Conservation (phyloP, 768 basidiomycete species). For the Suillus subaureus region DNA sequence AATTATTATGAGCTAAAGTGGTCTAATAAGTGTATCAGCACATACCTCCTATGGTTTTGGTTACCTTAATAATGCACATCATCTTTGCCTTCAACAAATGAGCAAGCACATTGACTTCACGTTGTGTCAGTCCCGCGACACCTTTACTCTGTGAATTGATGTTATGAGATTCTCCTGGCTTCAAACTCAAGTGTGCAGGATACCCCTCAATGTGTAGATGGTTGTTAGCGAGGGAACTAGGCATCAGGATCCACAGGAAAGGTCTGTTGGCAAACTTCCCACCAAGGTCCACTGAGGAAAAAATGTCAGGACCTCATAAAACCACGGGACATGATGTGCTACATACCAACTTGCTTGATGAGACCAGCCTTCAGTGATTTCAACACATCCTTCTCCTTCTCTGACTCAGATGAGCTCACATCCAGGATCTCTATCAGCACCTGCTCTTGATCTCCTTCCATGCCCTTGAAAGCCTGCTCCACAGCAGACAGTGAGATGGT, state of each 20-base stretch:
- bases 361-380: not conserved
- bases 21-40: not conserved
- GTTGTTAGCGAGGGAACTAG: not conserved
- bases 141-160: not conserved
- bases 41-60: not conserved
- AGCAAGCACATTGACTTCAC: not conserved
- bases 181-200: not conserved
- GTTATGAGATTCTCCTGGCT: not conserved
- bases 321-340: not conserved
- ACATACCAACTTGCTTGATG: not conserved
- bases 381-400: not conserved
- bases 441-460: not conserved
- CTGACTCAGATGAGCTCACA: not conserved
- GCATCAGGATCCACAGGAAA: not conserved
- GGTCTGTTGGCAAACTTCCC: not conserved
- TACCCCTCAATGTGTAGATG: not conserved
- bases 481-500: not conserved
- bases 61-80: not conserved
- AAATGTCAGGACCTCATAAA: not conserved
- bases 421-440: not conserved
- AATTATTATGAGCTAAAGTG: not conserved
- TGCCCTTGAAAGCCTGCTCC: not conserved
- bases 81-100: not conserved
- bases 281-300: not conserved
- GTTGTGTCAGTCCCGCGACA: not conserved